Evolutionary conservation across 495 filamentous ascomycete species (phyloP), one percentile per base, ranked within the genome.

Genomic region (Xylaria scruposa): DNA sequence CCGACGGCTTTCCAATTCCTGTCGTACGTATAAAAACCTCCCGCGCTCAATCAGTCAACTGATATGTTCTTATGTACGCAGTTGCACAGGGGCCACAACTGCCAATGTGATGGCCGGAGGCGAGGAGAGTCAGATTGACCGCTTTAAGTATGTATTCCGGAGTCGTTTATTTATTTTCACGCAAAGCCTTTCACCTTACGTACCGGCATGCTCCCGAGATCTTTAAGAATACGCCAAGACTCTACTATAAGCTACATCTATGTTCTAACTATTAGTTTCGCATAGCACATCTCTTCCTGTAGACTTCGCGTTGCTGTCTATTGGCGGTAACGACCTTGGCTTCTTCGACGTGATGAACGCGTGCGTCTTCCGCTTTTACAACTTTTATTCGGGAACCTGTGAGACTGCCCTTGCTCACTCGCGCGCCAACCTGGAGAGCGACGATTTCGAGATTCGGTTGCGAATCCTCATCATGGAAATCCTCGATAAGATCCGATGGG

Each of bases 301-400:
- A 17, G 77, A 79, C 70, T 82, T 83, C 65, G 84, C 82, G 1
- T 81, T 84, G 4, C 68, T 86, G 12, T 82, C 81, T 38, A 76
- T 87, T 38, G 84, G 83, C 29, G 85, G 85, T 17, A 85, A 87
- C 73, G 84, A 87, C 74, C 79, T 86, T 36, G 84, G 82, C 71
- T 87, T 87, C 75, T 83, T 83, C 72, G 77, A 79, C 60, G 79
- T 86, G 38, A 79, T 87, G 51, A 83, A 82, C 68, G 78, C 82
- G 15, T 87, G 85, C 70, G 78, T 87, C n/a, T 84, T 84, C 66
- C 79, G 81, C 33, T 84, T 84, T 71, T 84, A 84, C 72, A 78
- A 78, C 72, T 81, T 85, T 74, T 81, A 79, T 74, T 80, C 76
- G 60, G 79, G 81, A 21, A 81, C 82, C 4, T 85, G 83, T 72